Conservation (phyloP, 345 rosid genomes). For the Limnanthes douglasii region DNA sequence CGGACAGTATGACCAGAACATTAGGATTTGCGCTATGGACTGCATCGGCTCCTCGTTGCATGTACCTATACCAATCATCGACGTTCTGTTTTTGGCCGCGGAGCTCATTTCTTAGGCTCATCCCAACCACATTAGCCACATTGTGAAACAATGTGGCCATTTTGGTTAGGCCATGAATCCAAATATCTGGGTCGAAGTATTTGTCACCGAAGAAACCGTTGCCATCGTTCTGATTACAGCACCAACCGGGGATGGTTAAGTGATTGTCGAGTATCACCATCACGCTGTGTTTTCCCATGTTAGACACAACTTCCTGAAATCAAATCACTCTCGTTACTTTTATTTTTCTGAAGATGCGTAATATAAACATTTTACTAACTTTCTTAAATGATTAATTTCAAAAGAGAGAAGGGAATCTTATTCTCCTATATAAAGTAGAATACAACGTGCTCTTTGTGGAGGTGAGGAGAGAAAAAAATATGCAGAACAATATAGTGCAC, state of each 20-base stretch:
- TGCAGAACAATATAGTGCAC: background rate
- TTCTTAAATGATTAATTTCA: too few species aligned
- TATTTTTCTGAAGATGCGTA: too few species aligned
- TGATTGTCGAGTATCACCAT: slow-evolving; percentile 94
- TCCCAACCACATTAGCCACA: slow-evolving; percentile 55
- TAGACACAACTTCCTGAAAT: slow-evolving; percentile 64
- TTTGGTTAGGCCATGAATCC: slow-evolving; percentile 50
- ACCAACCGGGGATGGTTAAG: slow-evolving; percentile 90
- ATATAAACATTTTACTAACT: too few species aligned
- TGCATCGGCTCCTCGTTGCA: slow-evolving; percentile 85
- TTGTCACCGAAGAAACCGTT: slow-evolving; percentile 95
- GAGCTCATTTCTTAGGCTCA: slow-evolving; percentile 94
- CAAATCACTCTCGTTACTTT: too few species aligned
- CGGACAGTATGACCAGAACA: slow-evolving; percentile 78
- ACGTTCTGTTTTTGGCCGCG: slow-evolving; percentile 71
- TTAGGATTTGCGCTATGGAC: slow-evolving; percentile 81
- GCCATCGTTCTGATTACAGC: slow-evolving; percentile 57
- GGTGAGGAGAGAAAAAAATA: too few species aligned
- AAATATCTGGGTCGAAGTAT: slow-evolving; percentile 51
- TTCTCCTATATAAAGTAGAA: too few species aligned
- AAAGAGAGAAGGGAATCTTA: too few species aligned
- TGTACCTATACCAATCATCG: slow-evolving; percentile 79
- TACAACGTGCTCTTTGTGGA: too few species aligned
- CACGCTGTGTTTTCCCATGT: slow-evolving; percentile 49
- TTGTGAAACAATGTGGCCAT: slow-evolving; percentile 64